phyloP scores from a whole-genome alignment of 2,329 filamentous ascomycete genomes.

The Apiospora kogelbergensis region DNA sequence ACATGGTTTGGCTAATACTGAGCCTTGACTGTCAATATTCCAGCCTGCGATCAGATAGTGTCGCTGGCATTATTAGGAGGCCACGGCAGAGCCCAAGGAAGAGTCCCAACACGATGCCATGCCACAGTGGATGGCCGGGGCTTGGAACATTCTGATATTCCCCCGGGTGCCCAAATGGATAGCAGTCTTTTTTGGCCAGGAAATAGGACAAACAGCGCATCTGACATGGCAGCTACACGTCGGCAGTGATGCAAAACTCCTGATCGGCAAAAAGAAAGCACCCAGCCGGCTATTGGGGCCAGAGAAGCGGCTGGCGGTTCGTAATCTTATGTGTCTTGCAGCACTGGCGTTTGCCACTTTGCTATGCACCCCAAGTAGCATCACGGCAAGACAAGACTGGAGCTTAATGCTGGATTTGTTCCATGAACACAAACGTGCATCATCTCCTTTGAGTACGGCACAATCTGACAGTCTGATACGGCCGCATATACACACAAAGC shows the following conservation, averaged over 20 bases:
- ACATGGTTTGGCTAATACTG: background rate
- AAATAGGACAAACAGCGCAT: background rate
- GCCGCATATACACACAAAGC: background rate
- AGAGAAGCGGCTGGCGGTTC: background rate
- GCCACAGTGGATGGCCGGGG: background rate
- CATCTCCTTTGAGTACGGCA: background rate
- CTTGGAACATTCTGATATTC: background rate
- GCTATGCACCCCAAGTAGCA: background rate
- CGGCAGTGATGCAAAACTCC: background rate
- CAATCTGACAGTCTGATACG: background rate
- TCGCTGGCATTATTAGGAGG: background rate
- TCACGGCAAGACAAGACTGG: background rate
- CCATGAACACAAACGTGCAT: background rate
- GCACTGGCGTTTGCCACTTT: background rate
- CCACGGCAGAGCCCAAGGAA: background rate
- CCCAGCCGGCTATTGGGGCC: background rate
- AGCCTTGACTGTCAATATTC: background rate
- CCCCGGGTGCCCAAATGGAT: background rate
- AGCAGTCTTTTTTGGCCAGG: background rate
- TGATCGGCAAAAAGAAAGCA: background rate
- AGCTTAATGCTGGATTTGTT: background rate
- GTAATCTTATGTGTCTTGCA: conserved; percentile 4
- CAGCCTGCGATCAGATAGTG: background rate
- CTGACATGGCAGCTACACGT: background rate
- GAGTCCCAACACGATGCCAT: no score